A percentile compares a stretch with the other conserved stretches of the same genome.
Conservation (phyloP, 2,329 filamentous ascomycete genomes). For the Xylariaceae sp. region DNA sequence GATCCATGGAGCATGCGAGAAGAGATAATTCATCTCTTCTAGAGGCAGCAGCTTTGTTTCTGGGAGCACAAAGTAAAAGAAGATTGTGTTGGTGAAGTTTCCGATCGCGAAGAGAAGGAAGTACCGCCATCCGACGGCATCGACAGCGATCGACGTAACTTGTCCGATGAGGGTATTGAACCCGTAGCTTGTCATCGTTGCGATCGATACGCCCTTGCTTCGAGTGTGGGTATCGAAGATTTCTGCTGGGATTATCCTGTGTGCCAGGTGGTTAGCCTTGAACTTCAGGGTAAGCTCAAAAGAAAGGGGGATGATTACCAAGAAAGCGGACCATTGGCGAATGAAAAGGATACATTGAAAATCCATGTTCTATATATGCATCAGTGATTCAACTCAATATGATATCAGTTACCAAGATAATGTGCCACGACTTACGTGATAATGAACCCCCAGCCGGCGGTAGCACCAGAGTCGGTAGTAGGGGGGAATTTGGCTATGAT, state of each 20-base stretch:
- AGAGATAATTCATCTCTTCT: conserved; percentile 64
- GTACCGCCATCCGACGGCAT: conserved; percentile 49
- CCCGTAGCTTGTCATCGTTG: conserved; percentile 68
- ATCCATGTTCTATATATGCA: conserved; percentile 59
- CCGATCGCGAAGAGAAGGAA: conserved; percentile 62
- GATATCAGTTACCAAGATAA: neutral
- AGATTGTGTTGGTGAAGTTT: conserved; percentile 48
- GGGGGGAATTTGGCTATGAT: conserved; percentile 55
- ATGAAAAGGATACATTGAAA: conserved; percentile 74
- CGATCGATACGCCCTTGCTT: conserved; percentile 69
- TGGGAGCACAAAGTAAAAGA: conserved; percentile 61
- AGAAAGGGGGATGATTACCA: conserved; percentile 18
- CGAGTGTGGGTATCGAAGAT: conserved; percentile 76
- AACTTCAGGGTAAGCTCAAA: conserved; percentile 4
- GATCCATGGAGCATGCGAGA: conserved; percentile 59
- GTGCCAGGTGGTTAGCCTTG: neutral
- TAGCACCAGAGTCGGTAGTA: conserved; percentile 43
- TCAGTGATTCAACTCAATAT: neutral
- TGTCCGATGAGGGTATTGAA: conserved; percentile 59
- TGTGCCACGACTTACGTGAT: conserved; percentile 38
- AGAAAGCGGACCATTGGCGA: conserved; percentile 64
- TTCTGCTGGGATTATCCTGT: conserved; percentile 59
- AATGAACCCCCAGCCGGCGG: conserved; percentile 71
- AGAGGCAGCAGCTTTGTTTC: conserved; percentile 61
- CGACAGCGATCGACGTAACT: conserved; percentile 43